Base-by-base conservation (phyloP, 2,329 filamentous ascomycete genomes). In the Neopestalotiopsis sp. region DNA sequence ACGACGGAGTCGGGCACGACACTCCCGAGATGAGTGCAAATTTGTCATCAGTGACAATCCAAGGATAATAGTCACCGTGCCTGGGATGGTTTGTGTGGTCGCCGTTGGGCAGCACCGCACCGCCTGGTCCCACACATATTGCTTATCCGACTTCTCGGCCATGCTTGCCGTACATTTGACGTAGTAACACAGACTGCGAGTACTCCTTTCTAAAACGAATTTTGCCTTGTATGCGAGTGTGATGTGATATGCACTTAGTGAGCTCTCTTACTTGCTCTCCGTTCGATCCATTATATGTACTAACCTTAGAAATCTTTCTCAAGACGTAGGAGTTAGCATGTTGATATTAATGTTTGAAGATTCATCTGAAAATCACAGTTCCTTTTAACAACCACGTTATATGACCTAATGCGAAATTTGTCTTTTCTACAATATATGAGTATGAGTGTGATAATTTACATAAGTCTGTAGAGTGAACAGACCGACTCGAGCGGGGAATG, bases 201-300 rank as follows among this genome's bases (percentile, higher is more conserved):
- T 52, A n/a, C 24, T 28, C 24, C 24, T 2, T 28, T 28, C 24
- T 3, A 52, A 52, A 5, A 9, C n/a, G 45, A 52, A 9, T 52
- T 5, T 52, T 52, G 17, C 6, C 20, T 52, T n/a, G 45, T 20
- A 52, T n/a, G 14, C 45, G 45, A 52, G 45, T 7, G 45, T 52
- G 45, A 52, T 52, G 45, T 52, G 45, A 52, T 52, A 52, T 52
- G 45, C 45, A 52, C 45, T 52, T 52, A 52, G 9, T n/a, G 45
- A 52, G 45, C 45, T n/a, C 14, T 52, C n/a, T n/a, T 52, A 20
- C n/a, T 14, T 52, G n/a, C 45, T 52, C 45, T 28, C 24, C 24
- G 24, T 28, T 28, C 24, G 2, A 28, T 28, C 24, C 24, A 28
- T 28, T 28, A 28, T 28, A 28, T 28, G 24, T 28, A 28, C 24